These are phyloP conservation scores for Cordyceps pruinosa DNA, from an alignment of 2,329 filamentous ascomycete species.

Conservation along the genomic window DNA sequence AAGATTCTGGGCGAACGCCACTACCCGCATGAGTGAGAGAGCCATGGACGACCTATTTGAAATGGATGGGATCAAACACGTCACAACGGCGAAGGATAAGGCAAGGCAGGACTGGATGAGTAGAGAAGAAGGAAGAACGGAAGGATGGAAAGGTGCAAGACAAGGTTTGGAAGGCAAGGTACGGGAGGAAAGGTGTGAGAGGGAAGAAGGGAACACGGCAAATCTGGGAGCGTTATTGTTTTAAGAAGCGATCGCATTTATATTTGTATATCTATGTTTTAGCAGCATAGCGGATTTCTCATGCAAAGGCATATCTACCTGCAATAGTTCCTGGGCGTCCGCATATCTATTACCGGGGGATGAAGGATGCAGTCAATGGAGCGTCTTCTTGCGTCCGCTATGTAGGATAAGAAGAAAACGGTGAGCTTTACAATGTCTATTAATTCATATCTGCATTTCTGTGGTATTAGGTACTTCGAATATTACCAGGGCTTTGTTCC, in stretches of 20 bases:
- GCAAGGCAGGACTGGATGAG: neutral
- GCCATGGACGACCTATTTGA: neutral
- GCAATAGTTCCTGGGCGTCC: no score
- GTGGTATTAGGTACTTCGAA: constrained; percentile 5
- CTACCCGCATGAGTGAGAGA: neutral
- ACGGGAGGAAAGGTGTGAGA: neutral
- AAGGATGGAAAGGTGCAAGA: no score
- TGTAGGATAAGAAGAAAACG: neutral
- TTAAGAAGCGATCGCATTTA: constrained; percentile 6
- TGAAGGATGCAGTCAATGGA: no score
- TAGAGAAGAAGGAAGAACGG: neutral
- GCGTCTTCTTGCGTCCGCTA: neutral
- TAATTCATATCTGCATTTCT: neutral
- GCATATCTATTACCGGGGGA: no score
- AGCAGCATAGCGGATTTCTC: constrained; percentile 11
- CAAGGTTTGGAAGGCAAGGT: neutral
- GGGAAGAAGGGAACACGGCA: neutral
- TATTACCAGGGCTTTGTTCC: neutral
- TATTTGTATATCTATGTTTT: constrained; percentile 7
- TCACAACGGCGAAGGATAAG: neutral
- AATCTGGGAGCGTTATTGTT: neutral
- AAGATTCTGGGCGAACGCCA: neutral
- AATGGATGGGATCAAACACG: neutral
- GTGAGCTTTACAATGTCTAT: neutral
- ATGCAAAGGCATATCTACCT: neutral